A percentile compares a stretch with the other conserved stretches of the same genome.
phyloP scores from a whole-genome alignment of 352 stramenopile genomes.

The Pythium scleroteichum region DNA sequence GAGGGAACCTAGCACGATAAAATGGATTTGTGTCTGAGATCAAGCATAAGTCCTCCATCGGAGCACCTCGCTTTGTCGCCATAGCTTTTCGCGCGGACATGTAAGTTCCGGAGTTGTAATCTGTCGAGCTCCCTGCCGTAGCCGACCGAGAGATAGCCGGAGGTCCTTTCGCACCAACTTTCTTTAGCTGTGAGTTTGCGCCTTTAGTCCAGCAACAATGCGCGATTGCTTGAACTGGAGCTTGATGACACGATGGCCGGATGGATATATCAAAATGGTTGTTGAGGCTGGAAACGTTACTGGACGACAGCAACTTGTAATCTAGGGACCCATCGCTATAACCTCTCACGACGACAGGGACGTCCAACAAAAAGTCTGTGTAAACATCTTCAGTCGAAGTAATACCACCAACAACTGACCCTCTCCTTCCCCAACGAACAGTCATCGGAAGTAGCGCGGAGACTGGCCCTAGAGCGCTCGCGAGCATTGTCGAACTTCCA shows the following conservation, averaged over 20 bases:
- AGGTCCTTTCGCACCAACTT: conserved; percentile 6
- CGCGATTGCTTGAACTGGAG: conserved; percentile 20
- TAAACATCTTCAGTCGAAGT: conserved; percentile 18
- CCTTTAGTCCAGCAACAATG: conserved; percentile 26
- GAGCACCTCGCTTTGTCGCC: conserved; percentile 25
- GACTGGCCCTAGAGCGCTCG: conserved; percentile 24
- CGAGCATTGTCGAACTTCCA: conserved; percentile 16
- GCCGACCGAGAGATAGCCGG: conserved; percentile 15
- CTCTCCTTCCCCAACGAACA: not conserved
- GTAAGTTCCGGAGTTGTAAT: conserved; percentile 9
- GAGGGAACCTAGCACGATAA: conserved; percentile 49
- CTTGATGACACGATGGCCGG: conserved; percentile 13
- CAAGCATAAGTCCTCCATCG: conserved; percentile 39
- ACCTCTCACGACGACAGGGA: conserved; percentile 52
- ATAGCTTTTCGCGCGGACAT: conserved; percentile 23
- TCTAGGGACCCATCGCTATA: conserved; percentile 53
- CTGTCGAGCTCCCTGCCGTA: conserved; percentile 10
- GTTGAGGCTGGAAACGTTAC: conserved; percentile 1
- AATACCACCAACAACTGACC: conserved; percentile 11
- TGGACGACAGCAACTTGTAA: conserved; percentile 33
- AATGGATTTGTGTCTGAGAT: conserved; percentile 65
- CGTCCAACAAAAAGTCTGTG: conserved; percentile 50
- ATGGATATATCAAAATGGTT: conserved; percentile 1
- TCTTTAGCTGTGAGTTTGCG: not conserved
- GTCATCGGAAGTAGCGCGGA: conserved; percentile 22